Percentiles rank a stretch among this genome's conserved stretches.
Evolutionary conservation across 2,329 filamentous ascomycete genomes (phyloP).

Genomic region (Diaporthe citri): DNA sequence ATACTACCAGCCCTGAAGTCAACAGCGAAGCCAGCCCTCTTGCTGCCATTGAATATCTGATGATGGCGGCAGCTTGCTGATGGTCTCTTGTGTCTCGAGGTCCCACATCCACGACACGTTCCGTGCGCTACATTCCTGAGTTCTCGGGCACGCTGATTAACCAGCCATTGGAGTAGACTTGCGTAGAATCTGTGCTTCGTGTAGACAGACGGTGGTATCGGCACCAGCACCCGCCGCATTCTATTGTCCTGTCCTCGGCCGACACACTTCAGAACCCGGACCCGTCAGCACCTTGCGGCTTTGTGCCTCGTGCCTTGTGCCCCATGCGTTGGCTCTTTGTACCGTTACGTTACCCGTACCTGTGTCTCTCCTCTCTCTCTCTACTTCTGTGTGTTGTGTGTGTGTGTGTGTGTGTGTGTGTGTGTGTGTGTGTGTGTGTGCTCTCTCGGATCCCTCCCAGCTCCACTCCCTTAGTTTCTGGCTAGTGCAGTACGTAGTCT

Average conservation of each 20-base stretch:
- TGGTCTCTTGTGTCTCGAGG: neutral
- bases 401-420: neutral
- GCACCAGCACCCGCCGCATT: neutral
- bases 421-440: neutral
- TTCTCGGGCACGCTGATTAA: neutral
- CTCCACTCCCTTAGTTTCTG: conserved; percentile 3
- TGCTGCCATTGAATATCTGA: neutral
- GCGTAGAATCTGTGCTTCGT: neutral
- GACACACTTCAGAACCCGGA: neutral
- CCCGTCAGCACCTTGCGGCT: neutral
- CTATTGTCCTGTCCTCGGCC: conserved; percentile 19
- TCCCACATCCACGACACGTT: neutral
- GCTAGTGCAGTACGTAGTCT: conserved; percentile 1
- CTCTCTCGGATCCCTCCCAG: neutral
- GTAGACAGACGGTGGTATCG: neutral
- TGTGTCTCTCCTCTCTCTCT: neutral
- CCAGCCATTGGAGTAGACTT: neutral
- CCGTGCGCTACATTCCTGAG: neutral
- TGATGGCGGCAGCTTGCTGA: neutral
- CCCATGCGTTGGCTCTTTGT: neutral
- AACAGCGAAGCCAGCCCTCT: neutral
- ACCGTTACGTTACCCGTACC: neutral
- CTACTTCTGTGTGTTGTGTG: neutral
- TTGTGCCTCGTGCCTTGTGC: neutral
- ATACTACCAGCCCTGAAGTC: neutral